Conservation (phyloP, 768 basidiomycete species). For the Tylopilus felleus region DNA sequence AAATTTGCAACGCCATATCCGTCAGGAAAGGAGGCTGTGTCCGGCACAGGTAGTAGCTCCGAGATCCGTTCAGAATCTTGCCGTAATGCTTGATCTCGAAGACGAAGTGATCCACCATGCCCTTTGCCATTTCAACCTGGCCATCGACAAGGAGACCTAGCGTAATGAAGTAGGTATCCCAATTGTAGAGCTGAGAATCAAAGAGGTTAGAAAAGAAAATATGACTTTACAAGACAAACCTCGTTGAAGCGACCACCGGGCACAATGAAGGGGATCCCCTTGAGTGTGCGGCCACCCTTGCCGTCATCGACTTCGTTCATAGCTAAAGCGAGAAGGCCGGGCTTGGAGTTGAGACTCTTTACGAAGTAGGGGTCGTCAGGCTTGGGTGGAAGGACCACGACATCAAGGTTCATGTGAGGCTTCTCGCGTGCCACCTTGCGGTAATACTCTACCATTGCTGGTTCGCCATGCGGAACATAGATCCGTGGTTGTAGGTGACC, state of each 20-base stretch:
- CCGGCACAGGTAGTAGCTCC: slow-evolving; percentile 92
- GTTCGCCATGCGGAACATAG: slow-evolving; percentile 92
- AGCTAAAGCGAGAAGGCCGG: slow-evolving; percentile 89
- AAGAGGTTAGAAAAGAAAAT: slow-evolving; percentile 7
- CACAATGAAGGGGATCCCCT: slow-evolving; percentile 96
- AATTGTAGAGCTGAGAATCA: slow-evolving; percentile 73
- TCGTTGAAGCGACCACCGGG: slow-evolving; percentile 95
- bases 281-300: slow-evolving; percentile 73
- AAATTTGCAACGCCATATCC: slow-evolving; percentile 97
- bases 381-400: slow-evolving; percentile 82
- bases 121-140: slow-evolving; percentile 90
- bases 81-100: slow-evolving; percentile 98
- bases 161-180: slow-evolving; percentile 94
- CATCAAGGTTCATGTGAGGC: slow-evolving; percentile 91
- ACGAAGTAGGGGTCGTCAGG: slow-evolving; percentile 88
- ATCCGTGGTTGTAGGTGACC: slow-evolving; percentile 88
- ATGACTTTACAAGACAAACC: slow-evolving; percentile 42
- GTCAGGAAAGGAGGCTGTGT: slow-evolving; percentile 98
- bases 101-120: slow-evolving; percentile 98
- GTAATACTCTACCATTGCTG: slow-evolving; percentile 95
- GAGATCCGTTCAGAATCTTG: slow-evolving; percentile 95
- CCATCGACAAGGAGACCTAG: slow-evolving; percentile 95
- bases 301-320: slow-evolving; percentile 90
- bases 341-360: slow-evolving; percentile 90
- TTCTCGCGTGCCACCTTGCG: slow-evolving; percentile 85